Conservation (phyloP, 192 early-diverging fungal species). For the Coemansia sp. region DNA sequence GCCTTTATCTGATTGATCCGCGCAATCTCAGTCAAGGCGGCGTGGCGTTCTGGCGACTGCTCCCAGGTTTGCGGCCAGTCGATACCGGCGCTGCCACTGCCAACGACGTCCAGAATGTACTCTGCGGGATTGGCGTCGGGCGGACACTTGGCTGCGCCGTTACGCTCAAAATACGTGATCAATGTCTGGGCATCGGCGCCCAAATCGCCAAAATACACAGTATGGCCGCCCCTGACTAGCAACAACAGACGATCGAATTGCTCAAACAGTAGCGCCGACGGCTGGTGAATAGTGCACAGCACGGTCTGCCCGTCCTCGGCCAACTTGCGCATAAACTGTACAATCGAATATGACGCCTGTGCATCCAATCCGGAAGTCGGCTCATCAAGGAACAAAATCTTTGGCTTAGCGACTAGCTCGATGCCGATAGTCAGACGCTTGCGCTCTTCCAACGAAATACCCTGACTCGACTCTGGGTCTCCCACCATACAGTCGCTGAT, state of each 20-base stretch:
- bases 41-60: slow-evolving; percentile 55
- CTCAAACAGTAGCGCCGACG: slow-evolving; percentile 74
- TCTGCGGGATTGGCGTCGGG: slow-evolving; percentile 79
- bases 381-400: slow-evolving; percentile 85
- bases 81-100: slow-evolving; percentile 36
- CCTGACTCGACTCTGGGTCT: slow-evolving; percentile 65
- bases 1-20: slow-evolving; percentile 44
- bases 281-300: slow-evolving; percentile 82
- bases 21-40: slow-evolving; percentile 58
- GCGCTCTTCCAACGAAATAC: slow-evolving; percentile 82
- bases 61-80: slow-evolving; percentile 80
- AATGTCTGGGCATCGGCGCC: slow-evolving; percentile 66
- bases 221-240: slow-evolving; percentile 73
- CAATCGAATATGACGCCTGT: slow-evolving; percentile 71
- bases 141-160: slow-evolving; percentile 70
- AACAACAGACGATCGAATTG: slow-evolving; percentile 80
- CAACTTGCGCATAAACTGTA: slow-evolving; percentile 68
- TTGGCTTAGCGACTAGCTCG: slow-evolving; percentile 76
- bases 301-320: slow-evolving; percentile 65
- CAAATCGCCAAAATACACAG: slow-evolving; percentile 82
- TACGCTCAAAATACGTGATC: slow-evolving; percentile 74
- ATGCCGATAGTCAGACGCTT: slow-evolving; percentile 81
- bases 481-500: slow-evolving; percentile 73
- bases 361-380: slow-evolving; percentile 81
- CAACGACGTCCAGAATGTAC: slow-evolving; percentile 82